These are phyloP conservation scores for Nothophytophthora sp. DNA, from an alignment of 352 stramenopile species.

Conservation along the genomic window DNA sequence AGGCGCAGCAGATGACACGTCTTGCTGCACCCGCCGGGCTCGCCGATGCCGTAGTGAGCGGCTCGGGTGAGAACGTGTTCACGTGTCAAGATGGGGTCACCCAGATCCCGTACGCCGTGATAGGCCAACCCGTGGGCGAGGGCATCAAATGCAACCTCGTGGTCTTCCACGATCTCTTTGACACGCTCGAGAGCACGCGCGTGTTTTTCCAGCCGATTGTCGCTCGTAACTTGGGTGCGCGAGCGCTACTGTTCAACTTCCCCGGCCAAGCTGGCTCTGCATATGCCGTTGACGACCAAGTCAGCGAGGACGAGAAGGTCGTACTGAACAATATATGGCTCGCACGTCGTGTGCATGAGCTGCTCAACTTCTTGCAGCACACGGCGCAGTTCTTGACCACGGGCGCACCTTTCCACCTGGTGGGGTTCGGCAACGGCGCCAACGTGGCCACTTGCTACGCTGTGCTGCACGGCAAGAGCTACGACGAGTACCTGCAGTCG, in stretches of 20 bases:
- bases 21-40: slow-evolving; percentile 51
- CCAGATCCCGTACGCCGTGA: slow-evolving; percentile 79
- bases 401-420: slow-evolving; percentile 79
- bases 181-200: slow-evolving; percentile 89
- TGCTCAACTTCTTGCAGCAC: slow-evolving; percentile 80
- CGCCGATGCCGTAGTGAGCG: slow-evolving; percentile 25
- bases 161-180: slow-evolving; percentile 93
- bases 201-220: slow-evolving; percentile 89
- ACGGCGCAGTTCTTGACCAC: slow-evolving; percentile 67
- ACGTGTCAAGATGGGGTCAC: slow-evolving; percentile 78
- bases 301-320: slow-evolving; percentile 23
- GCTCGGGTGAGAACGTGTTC: slow-evolving; percentile 43
- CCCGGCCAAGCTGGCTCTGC: slow-evolving; percentile 85
- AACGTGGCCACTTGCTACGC: slow-evolving; percentile 82
- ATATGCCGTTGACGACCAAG: slow-evolving; percentile 45
- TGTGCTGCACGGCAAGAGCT: slow-evolving; percentile 45
- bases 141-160: slow-evolving; percentile 87
- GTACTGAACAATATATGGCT: slow-evolving; percentile 89
- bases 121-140: slow-evolving; percentile 62
- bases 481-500: slow-evolving; percentile 59
- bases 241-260: slow-evolving; percentile 91
- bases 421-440: slow-evolving; percentile 90
- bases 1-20: slow-evolving; percentile 78
- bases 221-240: slow-evolving; percentile 72
- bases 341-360: slow-evolving; percentile 79